phyloP scores from a whole-genome alignment of 2,329 filamentous ascomycete species.

The Scytalidium lignicola region DNA sequence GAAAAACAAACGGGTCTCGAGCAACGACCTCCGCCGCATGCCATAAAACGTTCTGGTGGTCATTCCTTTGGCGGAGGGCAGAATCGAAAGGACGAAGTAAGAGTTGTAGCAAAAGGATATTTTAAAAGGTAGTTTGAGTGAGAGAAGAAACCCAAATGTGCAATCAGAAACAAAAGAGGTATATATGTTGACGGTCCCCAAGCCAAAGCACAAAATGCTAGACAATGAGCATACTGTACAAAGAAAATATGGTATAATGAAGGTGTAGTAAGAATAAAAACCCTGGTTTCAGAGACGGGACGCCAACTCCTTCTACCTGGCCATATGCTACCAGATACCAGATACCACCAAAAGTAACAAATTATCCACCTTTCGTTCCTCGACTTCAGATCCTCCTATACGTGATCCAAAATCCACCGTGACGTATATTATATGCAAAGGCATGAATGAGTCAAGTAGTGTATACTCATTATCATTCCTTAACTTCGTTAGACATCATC shows the following conservation, averaged over 20 bases:
- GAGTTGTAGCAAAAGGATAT: too few relatives aligned
- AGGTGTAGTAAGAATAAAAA: conserved; percentile 9
- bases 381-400: neutral
- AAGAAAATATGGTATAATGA: conserved; percentile 12
- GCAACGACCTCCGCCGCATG: neutral
- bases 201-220: conserved; percentile 4
- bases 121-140: neutral
- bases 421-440: conserved; percentile 10
- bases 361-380: conserved; percentile 11
- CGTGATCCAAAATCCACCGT: conserved; percentile 1
- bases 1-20: neutral
- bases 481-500: conserved; percentile 15
- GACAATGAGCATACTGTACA: conserved; percentile 19
- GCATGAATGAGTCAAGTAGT: conserved; percentile 10
- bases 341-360: conserved; percentile 14
- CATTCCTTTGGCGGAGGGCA: neutral
- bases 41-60: neutral
- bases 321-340: conserved; percentile 20
- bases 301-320: conserved; percentile 24
- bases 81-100: neutral
- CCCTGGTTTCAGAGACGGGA: conserved; percentile 12
- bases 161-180: neutral
- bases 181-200: neutral
- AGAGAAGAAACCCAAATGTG: neutral
- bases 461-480: conserved; percentile 15